Percentiles rank a stretch among this genome's conserved stretches.
These are phyloP conservation scores for Macrolepiota dolichaula DNA, from an alignment of 768 basidiomycete genomes.

Conservation along the genomic window DNA sequence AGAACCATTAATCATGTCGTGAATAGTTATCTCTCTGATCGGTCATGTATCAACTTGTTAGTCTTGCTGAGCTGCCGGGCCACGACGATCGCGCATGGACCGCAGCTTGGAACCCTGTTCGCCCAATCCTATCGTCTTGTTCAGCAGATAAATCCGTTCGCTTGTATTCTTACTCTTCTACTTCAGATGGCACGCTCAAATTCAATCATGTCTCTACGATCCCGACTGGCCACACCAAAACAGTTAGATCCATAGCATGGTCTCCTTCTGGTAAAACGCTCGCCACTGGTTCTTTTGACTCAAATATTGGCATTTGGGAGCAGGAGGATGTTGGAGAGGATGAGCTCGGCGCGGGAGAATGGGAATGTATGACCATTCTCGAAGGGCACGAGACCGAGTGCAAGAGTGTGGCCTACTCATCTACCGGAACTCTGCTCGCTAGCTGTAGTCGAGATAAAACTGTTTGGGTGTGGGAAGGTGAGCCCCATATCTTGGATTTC, in stretches of 20 bases:
- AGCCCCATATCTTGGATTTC: slow-evolving; percentile 3
- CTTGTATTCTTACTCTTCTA: slow-evolving; percentile 64
- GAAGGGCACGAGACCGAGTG: slow-evolving; percentile 98
- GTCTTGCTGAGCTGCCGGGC: slow-evolving; percentile 31
- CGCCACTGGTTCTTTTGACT: slow-evolving; percentile 92
- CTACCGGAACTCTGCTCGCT: slow-evolving; percentile 78
- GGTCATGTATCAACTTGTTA: slow-evolving; percentile 2
- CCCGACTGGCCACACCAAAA: slow-evolving; percentile 81
- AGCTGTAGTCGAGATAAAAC: slow-evolving; percentile 96
- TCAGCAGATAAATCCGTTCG: slow-evolving; percentile 93
- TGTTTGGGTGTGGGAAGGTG: slow-evolving; percentile 99
- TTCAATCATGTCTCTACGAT: slow-evolving; percentile 66
- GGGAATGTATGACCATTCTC: slow-evolving; percentile 84
- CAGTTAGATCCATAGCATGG: slow-evolving; percentile 87
- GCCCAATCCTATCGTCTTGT: slow-evolving; percentile 85
- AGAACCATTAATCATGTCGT: too few relatives aligned
- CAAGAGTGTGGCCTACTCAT: slow-evolving; percentile 85
- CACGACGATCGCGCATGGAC: slow-evolving; percentile 88
- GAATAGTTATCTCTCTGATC: not conserved
- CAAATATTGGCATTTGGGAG: slow-evolving; percentile 91
- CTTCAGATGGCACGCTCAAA: slow-evolving; percentile 16
- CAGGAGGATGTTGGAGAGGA: slow-evolving; percentile 42
- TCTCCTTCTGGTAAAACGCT: slow-evolving; percentile 82
- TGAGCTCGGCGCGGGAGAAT: slow-evolving; percentile 45
- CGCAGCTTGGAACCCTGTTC: slow-evolving; percentile 83